These are phyloP conservation scores for Quercus parvula DNA, from an alignment of 306 rosid species.

Conservation along the genomic window DNA sequence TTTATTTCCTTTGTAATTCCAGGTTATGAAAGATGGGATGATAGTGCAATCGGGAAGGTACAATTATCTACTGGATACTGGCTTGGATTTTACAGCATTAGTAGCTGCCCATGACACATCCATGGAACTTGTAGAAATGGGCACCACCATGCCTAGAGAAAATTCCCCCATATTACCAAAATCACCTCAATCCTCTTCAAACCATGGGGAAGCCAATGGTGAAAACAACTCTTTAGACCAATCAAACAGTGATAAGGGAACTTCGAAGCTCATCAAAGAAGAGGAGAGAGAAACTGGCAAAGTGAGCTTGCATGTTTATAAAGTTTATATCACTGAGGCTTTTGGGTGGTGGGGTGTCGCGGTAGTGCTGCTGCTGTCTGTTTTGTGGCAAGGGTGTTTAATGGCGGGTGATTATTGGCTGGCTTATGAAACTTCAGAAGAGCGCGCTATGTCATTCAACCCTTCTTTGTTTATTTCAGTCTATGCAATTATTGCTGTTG, in stretches of 20 bases:
- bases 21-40: conserved; percentile 91
- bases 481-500: conserved; percentile 43
- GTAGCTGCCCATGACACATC: conserved; percentile 92
- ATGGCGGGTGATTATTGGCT: conserved; percentile 94
- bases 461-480: conserved; percentile 58
- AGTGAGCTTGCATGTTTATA: conserved; percentile 70
- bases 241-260: conserved; percentile 42
- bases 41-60: conserved; percentile 85
- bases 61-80: conserved; percentile 50
- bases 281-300: conserved; percentile 91
- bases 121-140: conserved; percentile 88
- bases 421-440: conserved; percentile 77
- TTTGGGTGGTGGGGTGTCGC: conserved; percentile 86
- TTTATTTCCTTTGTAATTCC: conserved; percentile 5
- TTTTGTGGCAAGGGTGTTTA: conserved; percentile 66
- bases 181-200: conserved; percentile 34
- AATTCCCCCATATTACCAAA: conserved; percentile 31
- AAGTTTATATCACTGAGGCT: conserved; percentile 87
- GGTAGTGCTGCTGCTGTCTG: conserved; percentile 42
- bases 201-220: conserved; percentile 43
- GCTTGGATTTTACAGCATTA: conserved; percentile 70
- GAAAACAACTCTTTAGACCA: conserved; percentile 49
- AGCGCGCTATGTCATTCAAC: conserved; percentile 49
- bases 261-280: conserved; percentile 87
- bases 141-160: conserved; percentile 34